phyloP scores from a whole-genome alignment of 208 protist species.

The Trypanosomatidae sp. region DNA sequence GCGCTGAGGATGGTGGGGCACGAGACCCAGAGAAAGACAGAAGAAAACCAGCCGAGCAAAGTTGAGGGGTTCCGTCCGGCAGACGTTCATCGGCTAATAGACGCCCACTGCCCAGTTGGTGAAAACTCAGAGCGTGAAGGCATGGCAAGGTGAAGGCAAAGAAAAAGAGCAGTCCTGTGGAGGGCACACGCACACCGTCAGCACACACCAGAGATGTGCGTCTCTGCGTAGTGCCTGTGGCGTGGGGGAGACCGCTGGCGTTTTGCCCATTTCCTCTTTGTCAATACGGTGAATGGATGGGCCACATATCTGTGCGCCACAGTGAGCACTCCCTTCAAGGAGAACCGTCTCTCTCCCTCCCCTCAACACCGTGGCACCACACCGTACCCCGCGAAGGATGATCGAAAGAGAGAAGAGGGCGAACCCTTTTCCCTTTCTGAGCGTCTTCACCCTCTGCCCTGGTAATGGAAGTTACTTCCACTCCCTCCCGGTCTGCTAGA shows the following conservation, averaged over 20 bases:
- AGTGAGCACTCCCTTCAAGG: not conserved
- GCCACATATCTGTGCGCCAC: not conserved
- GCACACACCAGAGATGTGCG: not conserved
- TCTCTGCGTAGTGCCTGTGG: not conserved
- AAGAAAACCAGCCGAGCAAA: not conserved
- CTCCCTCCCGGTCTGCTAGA: not conserved
- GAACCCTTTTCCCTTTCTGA: not conserved
- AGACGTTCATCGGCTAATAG: not conserved
- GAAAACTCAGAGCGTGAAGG: not conserved
- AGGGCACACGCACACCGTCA: not conserved
- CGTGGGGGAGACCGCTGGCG: not conserved
- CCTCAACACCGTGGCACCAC: not conserved
- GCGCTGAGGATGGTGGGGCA: not conserved
- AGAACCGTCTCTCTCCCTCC: not conserved
- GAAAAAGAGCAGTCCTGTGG: not conserved
- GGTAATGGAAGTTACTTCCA: not conserved
- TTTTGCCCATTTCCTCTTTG: not conserved
- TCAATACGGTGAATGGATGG: not conserved
- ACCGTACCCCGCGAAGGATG: not conserved
- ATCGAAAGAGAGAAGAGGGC: not conserved
- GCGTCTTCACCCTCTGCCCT: not conserved
- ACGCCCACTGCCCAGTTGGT: not conserved
- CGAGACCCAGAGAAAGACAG: not conserved
- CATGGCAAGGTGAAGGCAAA: not conserved
- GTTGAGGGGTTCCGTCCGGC: not conserved